Base-by-base conservation (phyloP, 192 early-diverging fungal genomes). In the Entomortierella lignicola region DNA sequence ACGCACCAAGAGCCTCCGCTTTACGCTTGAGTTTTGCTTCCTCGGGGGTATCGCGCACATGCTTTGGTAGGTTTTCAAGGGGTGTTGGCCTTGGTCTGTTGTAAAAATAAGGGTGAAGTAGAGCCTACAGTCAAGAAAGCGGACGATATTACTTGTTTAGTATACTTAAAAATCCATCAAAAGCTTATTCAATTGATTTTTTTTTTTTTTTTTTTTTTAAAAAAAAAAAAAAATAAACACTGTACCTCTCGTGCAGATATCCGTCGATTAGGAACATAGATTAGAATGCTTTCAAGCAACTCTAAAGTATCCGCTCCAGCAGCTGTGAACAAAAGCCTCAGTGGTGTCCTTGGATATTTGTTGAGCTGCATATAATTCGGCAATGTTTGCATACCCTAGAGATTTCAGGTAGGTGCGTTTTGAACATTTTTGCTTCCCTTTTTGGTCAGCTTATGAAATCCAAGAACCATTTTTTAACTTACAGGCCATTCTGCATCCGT, bases 281-380 rank as follows among this genome's bases (percentile, higher is more conserved):
- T 74, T 42, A 99, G 74, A 92, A 98, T 93, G 37, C 86, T 89
- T 63, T 94, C 94, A 63, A 99, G 80, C 29, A 99, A 71, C 75
- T 91, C 92, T 34, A 98, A 80, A 2, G 95, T 93, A 80, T 97
- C 98, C 2, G 83, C 74, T 21, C 88, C 87, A 6, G 98, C 94
- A 21, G 95, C 97, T 0, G 90, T 92, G 81, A 99, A 96, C 41
- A 95, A 83, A 6, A 85, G 81, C 39, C 85, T 62, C 20, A 96
- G 81, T 13, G 92, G 92, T 1, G 91, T 90, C 60, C 86, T 89
- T 15, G 93, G 93, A 55, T 92, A 91, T 15, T 81, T 72, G 63
- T 93, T 86, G 66, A 94, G 94, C 44, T 91, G 85, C 34, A 93
- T 85, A 68, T 88, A 92, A 60, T 85, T 90, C 8, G 95, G 89